Evolutionary conservation across 345 rosid species (phyloP), one percentile per base, ranked within the genome.

Genomic region (Abelmoschus esculentus): DNA sequence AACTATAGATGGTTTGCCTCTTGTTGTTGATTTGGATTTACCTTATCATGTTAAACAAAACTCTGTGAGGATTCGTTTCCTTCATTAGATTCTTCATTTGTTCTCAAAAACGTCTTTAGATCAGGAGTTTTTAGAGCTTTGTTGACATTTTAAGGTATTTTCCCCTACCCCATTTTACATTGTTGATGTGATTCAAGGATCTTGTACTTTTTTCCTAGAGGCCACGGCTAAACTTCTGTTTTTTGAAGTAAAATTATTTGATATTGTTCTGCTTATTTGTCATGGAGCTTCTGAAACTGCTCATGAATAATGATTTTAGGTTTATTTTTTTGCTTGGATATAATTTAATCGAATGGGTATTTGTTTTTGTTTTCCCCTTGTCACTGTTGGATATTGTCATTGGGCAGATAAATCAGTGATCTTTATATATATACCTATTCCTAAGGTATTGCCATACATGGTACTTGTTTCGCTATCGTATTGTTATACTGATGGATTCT

Each of bases 1-100:
- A 42, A 31, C 67, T 66, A 62, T 46, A 32, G 2, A 36, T 54
- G 49, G 52, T 32, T 32, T 13, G 50, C 15, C 36, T 36, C 40
- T 5, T 13, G 56, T 5, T 22, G 26, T 47, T 68, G 52, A 46
- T 73, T 75, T 52, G 52, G 65, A 67, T 69, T 36, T 66, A 50
- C 56, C 61, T 50, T 55, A 5, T 15, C 14, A 28, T 7, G 14
- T 66, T 66, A 6, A 26, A 14, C 11, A 32, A 46, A 65, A n/a
- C 7, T 65, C 54, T 14, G 34, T 54, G 66, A 64, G 11, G 22
- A 61, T 7, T 68, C 52, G 26, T 69, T 60, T 7, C 7, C 3
- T 22, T 58, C 52, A 17, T 28, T 40, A 34, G n/a, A 53, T 61
- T 36, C 61, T 38, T 54, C 26, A 69, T 60, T 14, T 13, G 29